Percentiles rank a stretch among this genome's conserved stretches.
These are phyloP conservation scores for Inga laurina DNA, from an alignment of 306 rosid species.

Conservation along the genomic window DNA sequence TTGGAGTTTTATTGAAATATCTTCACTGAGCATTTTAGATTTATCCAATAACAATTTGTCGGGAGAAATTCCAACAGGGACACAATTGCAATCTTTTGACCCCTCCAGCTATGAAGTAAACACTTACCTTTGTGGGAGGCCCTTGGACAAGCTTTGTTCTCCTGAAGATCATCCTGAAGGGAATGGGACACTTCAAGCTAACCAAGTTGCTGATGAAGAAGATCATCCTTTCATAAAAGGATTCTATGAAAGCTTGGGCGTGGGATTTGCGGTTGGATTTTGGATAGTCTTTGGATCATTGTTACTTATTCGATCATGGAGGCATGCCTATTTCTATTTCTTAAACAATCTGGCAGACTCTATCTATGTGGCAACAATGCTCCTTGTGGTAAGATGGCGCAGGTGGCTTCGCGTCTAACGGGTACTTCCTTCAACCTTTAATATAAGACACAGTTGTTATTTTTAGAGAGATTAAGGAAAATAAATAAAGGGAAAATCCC, in stretches of 20 bases:
- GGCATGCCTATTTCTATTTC: not conserved
- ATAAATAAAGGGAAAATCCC: too few species aligned
- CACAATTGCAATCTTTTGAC: conserved; percentile 14
- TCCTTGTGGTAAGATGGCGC: not conserved
- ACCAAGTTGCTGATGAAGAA: not conserved
- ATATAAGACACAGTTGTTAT: too few species aligned
- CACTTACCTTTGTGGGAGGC: not conserved
- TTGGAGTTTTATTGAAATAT: not conserved
- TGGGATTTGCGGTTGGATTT: not conserved
- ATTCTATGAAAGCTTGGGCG: not conserved
- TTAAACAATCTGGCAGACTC: not conserved
- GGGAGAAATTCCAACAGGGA: conserved; percentile 15
- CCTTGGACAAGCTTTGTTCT: not conserved
- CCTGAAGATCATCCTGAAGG: not conserved
- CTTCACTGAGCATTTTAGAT: not conserved
- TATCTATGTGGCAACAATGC: not conserved
- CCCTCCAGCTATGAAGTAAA: not conserved
- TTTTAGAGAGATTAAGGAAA: too few species aligned
- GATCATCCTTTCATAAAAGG: not conserved
- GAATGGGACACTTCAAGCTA: not conserved
- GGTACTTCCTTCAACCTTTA: not conserved
- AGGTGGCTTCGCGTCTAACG: not conserved
- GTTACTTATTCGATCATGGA: not conserved
- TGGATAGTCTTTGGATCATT: not conserved
- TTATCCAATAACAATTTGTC: conserved; percentile 21